Base-by-base conservation (phyloP, 768 basidiomycete genomes). In the Psilocybe cyanescens region DNA sequence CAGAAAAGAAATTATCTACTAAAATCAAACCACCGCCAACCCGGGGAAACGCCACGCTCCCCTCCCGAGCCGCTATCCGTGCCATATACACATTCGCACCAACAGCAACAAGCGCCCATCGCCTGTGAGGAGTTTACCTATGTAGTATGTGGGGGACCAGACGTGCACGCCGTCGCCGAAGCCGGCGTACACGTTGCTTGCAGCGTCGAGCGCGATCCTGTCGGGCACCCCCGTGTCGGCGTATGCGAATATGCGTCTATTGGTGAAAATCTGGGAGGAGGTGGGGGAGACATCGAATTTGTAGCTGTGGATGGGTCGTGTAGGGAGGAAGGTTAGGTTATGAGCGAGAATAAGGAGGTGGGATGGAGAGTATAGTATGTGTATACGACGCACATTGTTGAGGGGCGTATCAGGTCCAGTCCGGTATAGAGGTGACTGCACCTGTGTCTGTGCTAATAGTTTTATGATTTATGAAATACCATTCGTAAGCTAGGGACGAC, bases 221-320 rank as follows among this genome's bases (percentile, higher is more conserved):
- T 90, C 89, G 2, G 88, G 83, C 30, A 86, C 72, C 1, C 89
- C 88, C 12, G 86, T 75, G 61, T 90, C 89, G 5, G 74, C 67
- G 63, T 84, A 90, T 0, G 89, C 88, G 62, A 91, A 88, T 11
- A 89, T 80, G 6, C 87, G 81, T 16, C 87, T 81, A 67, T 90
- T 67, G 47, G 51, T 70, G 68, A 90, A 87, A 4, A 77, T 70
- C 35, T 85, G 79, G 0, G 82, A 83, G 31, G 63, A 74, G 5
- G 79, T 24, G 24, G 24, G 72, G 66, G 88, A 83, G 2, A 92
- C 85, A 65, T 92, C 89, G 65, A 82, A 92, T 7, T 81, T 83
- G 65, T 91, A 91, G 44, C 88, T 91, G 63, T 28, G 11, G 11
- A 7, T 30, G 28, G 30, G 14, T 39, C 3, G 37, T 39, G 7